phyloP scores from a whole-genome alignment of 257 asterid genomes.

The Solanum ossicruentum region DNA sequence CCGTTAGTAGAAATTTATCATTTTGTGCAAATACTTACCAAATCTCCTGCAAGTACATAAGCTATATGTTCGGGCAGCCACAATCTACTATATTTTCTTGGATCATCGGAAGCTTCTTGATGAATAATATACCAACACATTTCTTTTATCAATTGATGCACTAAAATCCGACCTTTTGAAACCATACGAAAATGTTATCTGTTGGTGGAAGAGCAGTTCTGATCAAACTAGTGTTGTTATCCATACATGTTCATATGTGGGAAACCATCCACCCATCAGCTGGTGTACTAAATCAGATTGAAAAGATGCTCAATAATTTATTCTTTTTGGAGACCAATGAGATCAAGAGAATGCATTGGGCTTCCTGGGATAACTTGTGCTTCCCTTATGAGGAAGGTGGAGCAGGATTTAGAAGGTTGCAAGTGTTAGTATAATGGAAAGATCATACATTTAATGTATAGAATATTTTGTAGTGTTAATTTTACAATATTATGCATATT shows the following conservation, averaged over 20 bases:
- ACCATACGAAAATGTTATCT: background rate
- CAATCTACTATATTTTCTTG: background rate
- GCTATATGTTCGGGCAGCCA: background rate
- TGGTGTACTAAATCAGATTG: background rate
- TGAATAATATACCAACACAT: background rate
- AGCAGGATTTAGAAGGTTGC: background rate
- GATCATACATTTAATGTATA: too few relatives aligned
- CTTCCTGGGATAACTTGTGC: background rate
- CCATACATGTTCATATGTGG: fast-evolving
- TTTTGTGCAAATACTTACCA: background rate
- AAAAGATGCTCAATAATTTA: too few relatives aligned
- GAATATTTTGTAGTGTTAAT: too few relatives aligned
- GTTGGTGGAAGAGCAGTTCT: background rate
- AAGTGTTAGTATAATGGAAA: background rate
- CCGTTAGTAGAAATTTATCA: background rate
- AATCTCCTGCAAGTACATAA: background rate
- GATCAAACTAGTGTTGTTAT: too few relatives aligned
- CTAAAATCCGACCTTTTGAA: background rate
- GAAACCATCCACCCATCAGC: background rate
- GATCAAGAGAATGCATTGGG: fast-evolving
- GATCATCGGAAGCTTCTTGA: background rate
- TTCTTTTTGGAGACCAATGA: too few relatives aligned
- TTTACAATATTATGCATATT: too few relatives aligned
- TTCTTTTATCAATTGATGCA: background rate
- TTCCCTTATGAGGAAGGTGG: background rate